Conservation (phyloP, 768 basidiomycete genomes). For the Pleurotus eryngii region DNA sequence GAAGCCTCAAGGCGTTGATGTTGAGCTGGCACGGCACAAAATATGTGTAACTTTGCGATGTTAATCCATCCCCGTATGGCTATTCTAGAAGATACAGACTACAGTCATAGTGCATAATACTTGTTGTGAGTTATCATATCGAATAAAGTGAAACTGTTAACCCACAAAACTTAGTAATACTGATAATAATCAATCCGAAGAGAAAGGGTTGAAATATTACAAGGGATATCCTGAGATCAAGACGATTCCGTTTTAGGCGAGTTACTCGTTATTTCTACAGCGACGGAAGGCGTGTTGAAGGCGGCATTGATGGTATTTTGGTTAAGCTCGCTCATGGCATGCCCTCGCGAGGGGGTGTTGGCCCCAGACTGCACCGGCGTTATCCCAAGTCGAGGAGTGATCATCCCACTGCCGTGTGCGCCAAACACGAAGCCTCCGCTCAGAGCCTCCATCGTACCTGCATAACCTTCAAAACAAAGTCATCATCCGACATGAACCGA, state of each 20-base stretch:
- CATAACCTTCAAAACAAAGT: constrained; percentile 50
- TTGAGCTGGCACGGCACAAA: no score
- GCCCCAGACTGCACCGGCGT: constrained; percentile 59
- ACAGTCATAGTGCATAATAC: not conserved
- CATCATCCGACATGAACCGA: not conserved
- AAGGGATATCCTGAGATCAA: constrained; percentile 7
- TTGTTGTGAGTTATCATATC: not conserved
- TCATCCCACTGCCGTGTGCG: constrained; percentile 77
- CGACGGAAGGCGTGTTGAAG: constrained; percentile 29
- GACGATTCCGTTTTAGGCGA: constrained; percentile 28
- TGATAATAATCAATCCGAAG: constrained; percentile 5
- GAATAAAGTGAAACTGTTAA: not conserved
- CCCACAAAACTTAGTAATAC: constrained; percentile 5
- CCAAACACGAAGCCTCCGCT: constrained; percentile 87
- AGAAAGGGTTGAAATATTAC: constrained; percentile 6
- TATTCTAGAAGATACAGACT: no score
- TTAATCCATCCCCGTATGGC: no score
- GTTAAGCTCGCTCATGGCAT: constrained; percentile 27
- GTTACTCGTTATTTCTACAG: not conserved
- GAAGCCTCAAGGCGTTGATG: no score
- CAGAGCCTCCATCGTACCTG: constrained; percentile 73
- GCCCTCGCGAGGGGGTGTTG: constrained; percentile 39
- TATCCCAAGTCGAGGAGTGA: constrained; percentile 65
- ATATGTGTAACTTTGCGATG: no score
- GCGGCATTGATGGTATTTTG: constrained; percentile 46